Evolutionary conservation across 1,139 yeast genomes (phyloP), one percentile per base, ranked within the genome.

Genomic region (Blastobotrys illinoisensis): DNA sequence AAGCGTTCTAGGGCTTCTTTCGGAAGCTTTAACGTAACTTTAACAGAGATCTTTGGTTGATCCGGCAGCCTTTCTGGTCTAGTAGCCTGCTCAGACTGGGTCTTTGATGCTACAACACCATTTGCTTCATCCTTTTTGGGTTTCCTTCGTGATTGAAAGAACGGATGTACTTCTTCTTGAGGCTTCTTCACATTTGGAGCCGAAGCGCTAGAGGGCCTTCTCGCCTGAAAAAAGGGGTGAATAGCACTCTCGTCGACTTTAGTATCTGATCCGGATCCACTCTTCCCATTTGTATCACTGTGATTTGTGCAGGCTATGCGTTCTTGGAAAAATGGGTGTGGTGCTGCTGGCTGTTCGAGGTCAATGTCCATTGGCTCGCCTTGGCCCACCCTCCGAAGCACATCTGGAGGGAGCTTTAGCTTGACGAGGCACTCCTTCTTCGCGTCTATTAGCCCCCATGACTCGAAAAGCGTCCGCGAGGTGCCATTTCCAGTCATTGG

Each of bases 101-200:
- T n/a, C 14, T n/a, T 11, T 7, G 14, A 6, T 7, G 40, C 40
- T 2, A 32, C 7, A 5, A 11, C 3, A n/a, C 14, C 16, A 32
- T 7, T 32, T 14, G 16, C 11, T 7, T 13, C 40, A n/a, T 7
- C 16, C 3, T 32, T 32, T 18, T 43, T 18, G 21, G 23, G 32
- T 32, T 21, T 45, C 24, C 21, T 19, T 24, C 55, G 53, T 23
- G 58, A 57, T 6, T 58, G 52, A 45, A 63, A 63, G 55, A 63
- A 63, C 6, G 66, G 64, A 55, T 63, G 67, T 13, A 60, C 44
- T 5, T 46, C 45, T 45, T 32, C 32, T 11, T 40, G 48, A 3
- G 44, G 47, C 11, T 24, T n/a, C 36, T 43, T 28, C 43, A 14
- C 19, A 3, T 3, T 16, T 6, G 40, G 14, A 16, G 16, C 11